phyloP scores from a whole-genome alignment of 345 rosid genomes.

The Raphanus sativus region DNA sequence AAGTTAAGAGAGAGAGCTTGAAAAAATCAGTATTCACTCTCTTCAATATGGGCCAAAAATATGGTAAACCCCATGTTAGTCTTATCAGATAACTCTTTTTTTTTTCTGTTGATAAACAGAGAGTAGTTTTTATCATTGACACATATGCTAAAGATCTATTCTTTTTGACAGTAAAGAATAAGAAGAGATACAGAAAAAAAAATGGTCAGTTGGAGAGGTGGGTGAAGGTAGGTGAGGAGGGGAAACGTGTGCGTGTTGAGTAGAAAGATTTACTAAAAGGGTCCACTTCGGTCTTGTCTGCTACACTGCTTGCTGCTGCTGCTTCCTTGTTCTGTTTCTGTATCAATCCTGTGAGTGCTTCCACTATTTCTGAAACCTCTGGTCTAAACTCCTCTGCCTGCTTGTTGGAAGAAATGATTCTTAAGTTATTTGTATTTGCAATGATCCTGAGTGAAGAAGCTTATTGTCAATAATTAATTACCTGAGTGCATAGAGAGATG shows the following conservation, averaged over 20 bases:
- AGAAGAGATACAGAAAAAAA: conserved; percentile 6
- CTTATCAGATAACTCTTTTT: neutral
- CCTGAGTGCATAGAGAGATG: conserved; percentile 79
- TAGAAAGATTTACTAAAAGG: conserved; percentile 62
- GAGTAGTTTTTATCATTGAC: neutral
- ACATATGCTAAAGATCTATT: conserved; percentile 18
- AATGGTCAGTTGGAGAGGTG: conserved; percentile 37
- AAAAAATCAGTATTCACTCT: too few relatives aligned
- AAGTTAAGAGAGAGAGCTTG: conserved; percentile 78
- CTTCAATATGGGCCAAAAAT: too few relatives aligned
- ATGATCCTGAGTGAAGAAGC: conserved; percentile 3
- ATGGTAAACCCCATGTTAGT: neutral
- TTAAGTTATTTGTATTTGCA: neutral
- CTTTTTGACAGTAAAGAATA: conserved; percentile 18
- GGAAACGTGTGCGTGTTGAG: conserved; percentile 59
- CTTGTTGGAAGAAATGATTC: conserved; percentile 7
- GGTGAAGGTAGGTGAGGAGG: conserved; percentile 62
- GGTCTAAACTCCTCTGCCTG: conserved; percentile 86
- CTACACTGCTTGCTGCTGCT: conserved; percentile 28
- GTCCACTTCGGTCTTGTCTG: conserved; percentile 51
- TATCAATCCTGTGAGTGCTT: conserved; percentile 56
- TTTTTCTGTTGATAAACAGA: neutral
- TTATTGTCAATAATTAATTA: conserved; percentile 21
- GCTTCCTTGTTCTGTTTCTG: conserved; percentile 40
- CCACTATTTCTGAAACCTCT: conserved; percentile 67